Base-by-base conservation (phyloP, 345 rosid species). In the Gossypium thurberi region DNA sequence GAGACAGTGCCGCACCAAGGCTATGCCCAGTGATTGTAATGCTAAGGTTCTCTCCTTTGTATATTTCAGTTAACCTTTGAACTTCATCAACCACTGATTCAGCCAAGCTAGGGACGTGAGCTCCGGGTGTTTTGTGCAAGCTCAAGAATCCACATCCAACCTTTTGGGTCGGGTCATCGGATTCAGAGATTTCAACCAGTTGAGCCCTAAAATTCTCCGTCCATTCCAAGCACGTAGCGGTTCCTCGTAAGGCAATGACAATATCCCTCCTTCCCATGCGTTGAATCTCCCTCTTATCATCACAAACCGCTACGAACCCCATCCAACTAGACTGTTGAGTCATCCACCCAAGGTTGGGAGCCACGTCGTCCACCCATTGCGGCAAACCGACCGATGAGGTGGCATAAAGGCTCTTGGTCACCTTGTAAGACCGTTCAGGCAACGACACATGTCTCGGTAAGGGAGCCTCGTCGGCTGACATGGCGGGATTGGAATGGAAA, bases 181-280 rank as follows among this genome's bases (percentile, higher is more conserved):
- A 63, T 9, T 59, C 74, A 0, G 82, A 20, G 20, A 84, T 75
- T 2, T 83, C 75, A 65, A 87, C 91, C 1, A 88, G 77, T 57
- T 88, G 84, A 64, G 91, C 87, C 53, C 96, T 80, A 33, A 94
- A 75, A 64, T 94, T 92, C 80, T 94, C 98, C 0, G 95, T 90
- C 98, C 98, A 94, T 50, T 94, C 98, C 10, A 92, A 91, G 48
- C 97, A 94, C 42, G 98, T 92, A 21, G 98, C 69, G 0, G 98
- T 94, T 14, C 98, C 98, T 0, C 98, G 95, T 10, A 94, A 78
- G 1, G 97, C 91, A 77, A 94, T 90, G n/a, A 92, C 87, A 1
- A 94, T 90, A 48, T 94, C 98, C 51, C 98, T 83, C 77, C 98
- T 85, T 0, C 97, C 98, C 97, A 94, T 87, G 82, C 98, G 89